Evolutionary conservation across 2,329 filamentous ascomycete species (phyloP).

Genomic region (Rugonectria rugulosa): DNA sequence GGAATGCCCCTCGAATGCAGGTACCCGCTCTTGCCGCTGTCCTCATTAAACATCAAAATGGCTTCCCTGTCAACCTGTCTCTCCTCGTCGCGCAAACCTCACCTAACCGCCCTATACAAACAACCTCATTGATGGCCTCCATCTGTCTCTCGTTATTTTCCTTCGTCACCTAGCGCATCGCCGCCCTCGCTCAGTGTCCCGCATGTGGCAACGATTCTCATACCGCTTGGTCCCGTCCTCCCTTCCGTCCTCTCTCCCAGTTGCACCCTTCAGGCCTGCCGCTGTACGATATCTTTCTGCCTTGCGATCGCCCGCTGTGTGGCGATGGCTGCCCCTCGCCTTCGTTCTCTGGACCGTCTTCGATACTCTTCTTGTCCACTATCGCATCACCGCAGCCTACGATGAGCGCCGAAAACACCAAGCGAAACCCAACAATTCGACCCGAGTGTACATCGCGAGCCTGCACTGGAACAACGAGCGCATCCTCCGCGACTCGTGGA

Average conservation of each 20-base stretch:
- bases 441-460: slow-evolving; percentile 68
- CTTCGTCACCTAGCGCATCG: no score
- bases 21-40: no score
- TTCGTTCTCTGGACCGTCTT: not conserved
- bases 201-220: not conserved
- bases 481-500: slow-evolving; percentile 68
- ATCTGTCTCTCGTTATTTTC: no score
- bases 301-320: not conserved
- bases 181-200: no score
- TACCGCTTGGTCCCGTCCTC: not conserved
- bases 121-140: no score
- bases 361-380: not conserved
- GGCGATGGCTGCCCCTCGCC: not conserved
- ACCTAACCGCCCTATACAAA: no score
- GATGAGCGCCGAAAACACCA: not conserved
- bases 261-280: not conserved
- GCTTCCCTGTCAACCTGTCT: no score
- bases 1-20: no score
- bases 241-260: not conserved
- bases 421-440: not conserved
- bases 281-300: not conserved
- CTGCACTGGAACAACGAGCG: slow-evolving; percentile 72
- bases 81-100: no score
- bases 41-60: no score
- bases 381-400: not conserved